Conservation (phyloP, 192 early-diverging fungal species). For the Backusella macrospora region DNA sequence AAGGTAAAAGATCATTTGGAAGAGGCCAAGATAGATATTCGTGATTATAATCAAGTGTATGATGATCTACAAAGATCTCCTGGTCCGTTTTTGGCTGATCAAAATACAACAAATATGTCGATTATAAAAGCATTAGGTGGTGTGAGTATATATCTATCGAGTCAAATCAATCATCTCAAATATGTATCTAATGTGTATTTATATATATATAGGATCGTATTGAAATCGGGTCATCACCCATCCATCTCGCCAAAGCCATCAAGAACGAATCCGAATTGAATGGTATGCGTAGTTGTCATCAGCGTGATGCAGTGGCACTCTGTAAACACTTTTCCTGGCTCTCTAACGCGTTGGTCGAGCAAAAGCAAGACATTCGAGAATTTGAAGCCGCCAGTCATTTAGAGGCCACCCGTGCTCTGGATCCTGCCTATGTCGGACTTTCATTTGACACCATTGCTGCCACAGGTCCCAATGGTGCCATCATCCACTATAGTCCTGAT, state of each 20-base stretch:
- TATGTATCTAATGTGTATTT: background rate
- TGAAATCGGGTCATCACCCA: constrained; percentile 62
- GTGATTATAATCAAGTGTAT: constrained; percentile 65
- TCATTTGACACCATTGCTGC: constrained; percentile 96
- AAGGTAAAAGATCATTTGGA: constrained; percentile 29
- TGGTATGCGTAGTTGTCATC: constrained; percentile 86
- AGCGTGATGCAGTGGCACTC: constrained; percentile 85
- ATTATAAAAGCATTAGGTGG: constrained; percentile 68
- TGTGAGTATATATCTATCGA: constrained; percentile 18
- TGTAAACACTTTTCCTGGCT: constrained; percentile 91
- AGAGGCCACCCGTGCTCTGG: constrained; percentile 71
- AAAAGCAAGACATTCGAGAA: constrained; percentile 70
- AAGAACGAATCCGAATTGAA: constrained; percentile 89
- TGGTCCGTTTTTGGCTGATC: constrained; percentile 56
- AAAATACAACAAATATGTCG: constrained; percentile 65
- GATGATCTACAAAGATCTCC: background rate
- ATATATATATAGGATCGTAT: constrained; percentile 42
- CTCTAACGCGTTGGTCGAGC: constrained; percentile 75
- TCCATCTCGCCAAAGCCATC: constrained; percentile 82
- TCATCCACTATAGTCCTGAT: constrained; percentile 94
- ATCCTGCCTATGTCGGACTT: constrained; percentile 82
- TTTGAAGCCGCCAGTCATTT: constrained; percentile 82
- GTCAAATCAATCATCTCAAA: background rate
- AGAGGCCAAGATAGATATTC: constrained; percentile 56
- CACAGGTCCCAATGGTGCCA: constrained; percentile 90